These are phyloP conservation scores for Kalaharituber pfeilii DNA, from an alignment of 2,329 filamentous ascomycete species.

Conservation along the genomic window DNA sequence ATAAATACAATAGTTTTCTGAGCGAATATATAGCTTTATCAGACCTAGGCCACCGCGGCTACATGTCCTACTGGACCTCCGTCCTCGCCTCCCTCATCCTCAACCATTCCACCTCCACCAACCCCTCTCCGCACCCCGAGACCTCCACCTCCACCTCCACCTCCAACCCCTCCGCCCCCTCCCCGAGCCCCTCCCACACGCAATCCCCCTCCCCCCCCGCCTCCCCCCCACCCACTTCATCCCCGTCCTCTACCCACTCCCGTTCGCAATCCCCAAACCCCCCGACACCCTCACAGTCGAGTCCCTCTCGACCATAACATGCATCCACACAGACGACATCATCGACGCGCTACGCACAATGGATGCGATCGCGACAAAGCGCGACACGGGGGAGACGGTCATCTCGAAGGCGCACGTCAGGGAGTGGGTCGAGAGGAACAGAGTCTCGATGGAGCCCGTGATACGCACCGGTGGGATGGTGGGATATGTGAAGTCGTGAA, in stretches of 20 bases:
- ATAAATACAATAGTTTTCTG: background rate
- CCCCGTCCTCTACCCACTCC: background rate
- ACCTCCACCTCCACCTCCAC: background rate
- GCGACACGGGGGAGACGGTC: background rate
- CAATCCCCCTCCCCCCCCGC: background rate
- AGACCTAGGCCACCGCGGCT: conserved; percentile 19
- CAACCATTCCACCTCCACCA: background rate
- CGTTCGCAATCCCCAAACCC: background rate
- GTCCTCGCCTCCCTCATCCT: conserved; percentile 10
- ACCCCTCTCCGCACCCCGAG: background rate
- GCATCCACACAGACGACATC: conserved; percentile 18
- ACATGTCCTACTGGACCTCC: conserved; percentile 20
- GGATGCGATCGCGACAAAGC: conserved; percentile 10
- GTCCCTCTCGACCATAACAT: conserved; percentile 14
- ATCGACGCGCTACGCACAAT: conserved; percentile 11
- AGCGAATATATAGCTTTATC: conserved; percentile 18
- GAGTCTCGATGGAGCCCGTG: background rate
- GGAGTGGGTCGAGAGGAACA: background rate
- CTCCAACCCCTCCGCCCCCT: background rate
- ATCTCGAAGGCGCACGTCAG: background rate
- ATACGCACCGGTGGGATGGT: background rate
- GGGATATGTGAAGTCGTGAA: background rate
- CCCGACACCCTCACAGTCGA: conserved; percentile 7
- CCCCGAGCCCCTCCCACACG: background rate
- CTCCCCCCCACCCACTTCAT: background rate